Evolutionary conservation across 148 eudicot species (phyloP), one percentile per base, ranked within the genome.

Genomic region (Chenopodium suecicum): DNA sequence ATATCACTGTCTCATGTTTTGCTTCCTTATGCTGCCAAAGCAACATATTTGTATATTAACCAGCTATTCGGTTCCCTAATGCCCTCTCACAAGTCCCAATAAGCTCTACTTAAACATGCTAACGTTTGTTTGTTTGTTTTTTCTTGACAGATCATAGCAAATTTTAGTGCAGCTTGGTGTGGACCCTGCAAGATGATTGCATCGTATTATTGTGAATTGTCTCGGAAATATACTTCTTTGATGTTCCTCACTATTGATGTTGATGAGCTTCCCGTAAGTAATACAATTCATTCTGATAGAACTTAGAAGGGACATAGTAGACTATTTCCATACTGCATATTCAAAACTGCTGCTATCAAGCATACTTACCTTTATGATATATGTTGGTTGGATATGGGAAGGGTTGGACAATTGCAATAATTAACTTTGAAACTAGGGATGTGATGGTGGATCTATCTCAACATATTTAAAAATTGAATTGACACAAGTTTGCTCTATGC

Each of bases 131-230:
- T 34, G 31, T 31, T 22, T 20, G 32, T 31, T 31, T 27, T 47
- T 29, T 73, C 82, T 64, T 80, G 78, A 82, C 97, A 96, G 99
- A 93, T 92, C 41, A 41, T 96, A 78, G 99, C 98, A 74, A 96
- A 96, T 82, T 96, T 96, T 76, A 96, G 98, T 84, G 98, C 99
- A 68, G 83, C 92, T 50, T 96, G 99, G 99, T 95, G 99, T 85
- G 95, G 94, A 79, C 99, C 99, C 64, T 96, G 99, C 88, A 90
- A 91, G 87, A 82, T 90, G 88, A 91, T 96, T 81, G 95, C 99
- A 4, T 91, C 99, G 4, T 88, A 86, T 81, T 96, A 89, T 83
- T 17, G 83, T 31, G 98, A 96, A 88, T 88, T 96, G 54, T 94
- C 99, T 74, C 92, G 88, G 90, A 91, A 88, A 83, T 86, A 92